A percentile compares a stretch with the other conserved stretches of the same genome.
These are phyloP conservation scores for Stygiomarasmius scandens DNA, from an alignment of 1,284 basidiomycete species.

Conservation along the genomic window DNA sequence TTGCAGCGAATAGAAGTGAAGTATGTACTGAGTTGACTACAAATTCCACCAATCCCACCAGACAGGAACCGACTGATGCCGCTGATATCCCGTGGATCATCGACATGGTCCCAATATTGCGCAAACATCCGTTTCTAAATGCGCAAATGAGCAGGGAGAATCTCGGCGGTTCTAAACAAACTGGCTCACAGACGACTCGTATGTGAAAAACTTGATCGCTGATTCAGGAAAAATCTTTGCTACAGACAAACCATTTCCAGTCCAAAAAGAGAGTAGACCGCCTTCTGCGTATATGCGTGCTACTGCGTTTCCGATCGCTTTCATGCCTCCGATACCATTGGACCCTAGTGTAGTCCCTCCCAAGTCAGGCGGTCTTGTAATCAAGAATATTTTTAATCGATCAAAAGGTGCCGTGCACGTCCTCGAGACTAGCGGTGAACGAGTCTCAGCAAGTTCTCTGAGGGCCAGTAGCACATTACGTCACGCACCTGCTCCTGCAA, in stretches of 20 bases:
- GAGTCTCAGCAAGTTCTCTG: background rate
- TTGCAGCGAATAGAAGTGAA: conserved; percentile 15
- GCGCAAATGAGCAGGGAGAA: conserved; percentile 17
- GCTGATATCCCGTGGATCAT: conserved; percentile 89
- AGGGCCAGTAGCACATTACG: conserved; percentile 6
- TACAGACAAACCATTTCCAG: conserved; percentile 80
- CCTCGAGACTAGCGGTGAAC: conserved; percentile 71
- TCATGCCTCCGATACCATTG: conserved; percentile 59
- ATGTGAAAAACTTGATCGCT: conserved; percentile 97
- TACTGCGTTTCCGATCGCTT: conserved; percentile 75
- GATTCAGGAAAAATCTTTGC: conserved; percentile 96
- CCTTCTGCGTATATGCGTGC: conserved; percentile 84
- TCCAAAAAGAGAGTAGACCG: conserved; percentile 93
- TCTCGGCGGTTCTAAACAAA: conserved; percentile 14
- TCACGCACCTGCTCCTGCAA: conserved; percentile 85
- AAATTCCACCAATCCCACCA: conserved; percentile 94
- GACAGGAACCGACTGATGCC: conserved; percentile 92
- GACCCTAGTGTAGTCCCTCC: conserved; percentile 52
- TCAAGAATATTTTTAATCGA: conserved; percentile 95
- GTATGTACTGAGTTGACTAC: conserved; percentile 84
- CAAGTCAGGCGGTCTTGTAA: conserved; percentile 79
- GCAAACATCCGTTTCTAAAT: conserved; percentile 91
- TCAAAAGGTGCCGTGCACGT: conserved; percentile 98
- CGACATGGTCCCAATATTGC: conserved; percentile 87
- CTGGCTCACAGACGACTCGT: conserved; percentile 84